Conservation (phyloP, 495 filamentous ascomycete species). For the Podospora sp. region DNA sequence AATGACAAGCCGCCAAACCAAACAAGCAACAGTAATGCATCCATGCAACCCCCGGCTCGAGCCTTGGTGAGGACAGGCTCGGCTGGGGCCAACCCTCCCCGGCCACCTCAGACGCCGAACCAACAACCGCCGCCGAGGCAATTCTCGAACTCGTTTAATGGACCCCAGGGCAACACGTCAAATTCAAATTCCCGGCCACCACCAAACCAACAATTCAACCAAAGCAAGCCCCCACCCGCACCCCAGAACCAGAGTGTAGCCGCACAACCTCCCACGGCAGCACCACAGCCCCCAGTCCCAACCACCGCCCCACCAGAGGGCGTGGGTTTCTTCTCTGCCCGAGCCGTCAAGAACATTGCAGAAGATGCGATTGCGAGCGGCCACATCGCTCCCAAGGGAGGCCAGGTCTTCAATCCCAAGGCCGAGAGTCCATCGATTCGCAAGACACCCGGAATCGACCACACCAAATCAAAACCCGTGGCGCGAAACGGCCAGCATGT, state of each 20-base stretch:
- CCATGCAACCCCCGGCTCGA: slow-evolving; percentile 43
- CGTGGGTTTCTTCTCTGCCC: slow-evolving; percentile 71
- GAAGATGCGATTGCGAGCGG: slow-evolving; percentile 41
- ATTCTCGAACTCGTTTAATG: slow-evolving; percentile 22
- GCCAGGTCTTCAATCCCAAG: slow-evolving; percentile 75
- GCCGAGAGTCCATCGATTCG: slow-evolving; percentile 84
- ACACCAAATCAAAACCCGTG: slow-evolving; percentile 70
- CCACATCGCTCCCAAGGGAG: slow-evolving; percentile 44
- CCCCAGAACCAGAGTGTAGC: slow-evolving; percentile 30
- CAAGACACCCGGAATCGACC: slow-evolving; percentile 87
- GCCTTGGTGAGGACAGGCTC: slow-evolving; percentile 32
- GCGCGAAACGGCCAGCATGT: slow-evolving; percentile 50
- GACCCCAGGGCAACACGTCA: slow-evolving; percentile 22
- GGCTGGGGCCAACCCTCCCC: slow-evolving; percentile 31
- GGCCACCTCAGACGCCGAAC: slow-evolving; percentile 43
- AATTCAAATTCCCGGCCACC: slow-evolving; percentile 17
- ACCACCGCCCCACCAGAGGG: slow-evolving; percentile 21
- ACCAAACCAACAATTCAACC: slow-evolving; percentile 32
- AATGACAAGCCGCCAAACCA: slow-evolving; percentile 16
- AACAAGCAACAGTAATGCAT: slow-evolving; percentile 12
- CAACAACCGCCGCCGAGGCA: slow-evolving; percentile 32
- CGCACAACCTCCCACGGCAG: slow-evolving; percentile 28
- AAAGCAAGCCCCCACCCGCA: slow-evolving; percentile 31
- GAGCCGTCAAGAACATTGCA: slow-evolving; percentile 56
- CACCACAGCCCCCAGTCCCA: slow-evolving; percentile 26